These are phyloP conservation scores for Hexamita inflata DNA, from an alignment of 208 protist genomes.

Conservation along the genomic window DNA sequence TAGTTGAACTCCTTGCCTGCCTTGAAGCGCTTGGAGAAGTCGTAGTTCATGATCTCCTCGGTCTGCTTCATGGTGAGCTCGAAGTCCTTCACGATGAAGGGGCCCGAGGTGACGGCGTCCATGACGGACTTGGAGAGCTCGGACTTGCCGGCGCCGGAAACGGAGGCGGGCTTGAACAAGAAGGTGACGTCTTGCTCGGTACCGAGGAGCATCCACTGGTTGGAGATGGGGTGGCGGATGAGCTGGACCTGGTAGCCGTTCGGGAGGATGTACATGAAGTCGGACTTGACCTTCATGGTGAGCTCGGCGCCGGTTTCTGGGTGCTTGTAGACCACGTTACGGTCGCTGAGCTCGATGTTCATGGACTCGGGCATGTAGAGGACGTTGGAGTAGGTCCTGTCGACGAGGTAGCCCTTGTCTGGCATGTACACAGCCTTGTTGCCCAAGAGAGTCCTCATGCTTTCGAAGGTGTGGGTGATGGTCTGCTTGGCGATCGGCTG, in stretches of 20 bases:
- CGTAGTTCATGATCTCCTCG: conserved; percentile 35
- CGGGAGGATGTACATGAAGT: conserved; percentile 42
- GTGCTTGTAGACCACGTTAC: conserved; percentile 28
- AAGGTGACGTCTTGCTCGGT: conserved; percentile 17
- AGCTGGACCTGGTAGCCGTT: conserved; percentile 44
- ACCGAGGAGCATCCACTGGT: conserved; percentile 37
- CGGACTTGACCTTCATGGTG: conserved; percentile 27
- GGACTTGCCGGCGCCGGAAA: conserved; percentile 48
- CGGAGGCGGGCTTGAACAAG: conserved; percentile 41
- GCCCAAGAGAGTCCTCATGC: conserved; percentile 14
- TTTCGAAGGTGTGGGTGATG: conserved; percentile 22
- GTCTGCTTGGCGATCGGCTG: neutral
- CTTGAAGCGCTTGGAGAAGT: conserved; percentile 38
- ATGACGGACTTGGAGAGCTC: conserved; percentile 47
- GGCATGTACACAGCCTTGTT: conserved; percentile 15
- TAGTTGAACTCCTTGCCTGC: neutral
- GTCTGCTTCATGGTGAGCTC: conserved; percentile 27
- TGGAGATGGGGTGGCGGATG: conserved; percentile 24
- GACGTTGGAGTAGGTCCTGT: conserved; percentile 34
- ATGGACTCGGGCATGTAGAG: conserved; percentile 40
- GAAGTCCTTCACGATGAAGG: conserved; percentile 39
- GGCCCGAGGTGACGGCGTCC: conserved; percentile 38
- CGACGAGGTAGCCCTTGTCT: conserved; percentile 34
- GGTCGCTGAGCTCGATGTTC: conserved; percentile 31
- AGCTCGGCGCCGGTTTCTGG: conserved; percentile 18